Evolutionary conservation across 192 early-diverging fungal genomes (phyloP).

Genomic region (Linnemannia exigua): DNA sequence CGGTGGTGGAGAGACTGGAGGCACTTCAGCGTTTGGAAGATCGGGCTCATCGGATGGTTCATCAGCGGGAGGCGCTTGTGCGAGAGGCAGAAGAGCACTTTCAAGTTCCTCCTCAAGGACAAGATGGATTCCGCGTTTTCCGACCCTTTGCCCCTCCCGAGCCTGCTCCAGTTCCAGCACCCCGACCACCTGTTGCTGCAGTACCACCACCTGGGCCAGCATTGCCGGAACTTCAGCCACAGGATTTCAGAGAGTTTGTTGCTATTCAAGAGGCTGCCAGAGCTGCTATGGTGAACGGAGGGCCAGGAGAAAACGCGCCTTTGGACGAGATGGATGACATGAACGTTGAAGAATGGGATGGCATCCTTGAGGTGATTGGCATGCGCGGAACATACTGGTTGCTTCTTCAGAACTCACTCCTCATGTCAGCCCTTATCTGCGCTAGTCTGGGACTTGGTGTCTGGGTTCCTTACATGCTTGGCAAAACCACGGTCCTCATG

Average conservation of each 20-base stretch:
- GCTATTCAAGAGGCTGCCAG: not conserved
- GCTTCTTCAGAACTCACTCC: conserved; percentile 82
- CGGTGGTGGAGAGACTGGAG: conserved; percentile 11
- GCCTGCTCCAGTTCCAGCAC: not conserved
- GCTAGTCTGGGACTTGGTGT: conserved; percentile 77
- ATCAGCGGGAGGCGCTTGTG: conserved; percentile 12
- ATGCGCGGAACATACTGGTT: conserved; percentile 85
- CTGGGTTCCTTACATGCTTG: conserved; percentile 83
- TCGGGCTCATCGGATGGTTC: conserved; percentile 1
- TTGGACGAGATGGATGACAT: conserved; percentile 63
- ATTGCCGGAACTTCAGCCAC: not conserved
- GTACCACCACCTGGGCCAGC: not conserved
- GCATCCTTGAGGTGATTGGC: conserved; percentile 87
- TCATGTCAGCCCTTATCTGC: conserved; percentile 80
- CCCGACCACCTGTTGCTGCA: not conserved
- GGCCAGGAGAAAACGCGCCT: conserved; percentile 4
- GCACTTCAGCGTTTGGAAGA: conserved; percentile 4
- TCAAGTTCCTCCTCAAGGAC: not conserved
- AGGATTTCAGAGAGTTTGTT: not conserved
- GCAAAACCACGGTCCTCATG: conserved; percentile 66
- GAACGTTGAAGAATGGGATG: conserved; percentile 75
- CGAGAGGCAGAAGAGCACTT: conserved; percentile 10
- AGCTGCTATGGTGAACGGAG: not conserved
- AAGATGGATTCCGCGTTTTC: not conserved
- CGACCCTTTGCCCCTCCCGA: not conserved